A percentile compares a stretch with the other conserved stretches of the same genome.
Evolutionary conservation across 2,329 filamentous ascomycete species (phyloP).

Genomic region (Aureobasidium vineae): DNA sequence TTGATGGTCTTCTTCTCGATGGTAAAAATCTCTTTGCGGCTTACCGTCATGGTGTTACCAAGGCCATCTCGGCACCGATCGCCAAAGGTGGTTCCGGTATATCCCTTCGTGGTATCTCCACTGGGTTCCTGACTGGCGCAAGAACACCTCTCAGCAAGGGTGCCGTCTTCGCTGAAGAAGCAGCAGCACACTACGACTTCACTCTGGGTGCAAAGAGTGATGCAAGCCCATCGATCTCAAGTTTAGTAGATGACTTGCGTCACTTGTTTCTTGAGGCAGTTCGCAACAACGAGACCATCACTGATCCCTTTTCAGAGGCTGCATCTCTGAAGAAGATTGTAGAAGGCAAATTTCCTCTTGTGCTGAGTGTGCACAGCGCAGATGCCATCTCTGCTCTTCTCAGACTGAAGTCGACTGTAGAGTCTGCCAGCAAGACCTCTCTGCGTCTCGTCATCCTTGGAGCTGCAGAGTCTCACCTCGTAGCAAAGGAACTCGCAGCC

Average conservation of each 20-base stretch:
- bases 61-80: slow-evolving; percentile 42
- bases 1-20: slow-evolving; percentile 47
- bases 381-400: slow-evolving; percentile 61
- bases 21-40: slow-evolving; percentile 43
- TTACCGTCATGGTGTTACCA: slow-evolving; percentile 42
- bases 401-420: slow-evolving; percentile 58
- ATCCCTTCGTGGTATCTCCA: slow-evolving; percentile 41
- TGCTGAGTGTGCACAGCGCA: slow-evolving; percentile 60
- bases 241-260: slow-evolving; percentile 53
- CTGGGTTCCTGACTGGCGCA: slow-evolving; percentile 40
- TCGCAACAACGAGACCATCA: slow-evolving; percentile 39
- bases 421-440: slow-evolving; percentile 41
- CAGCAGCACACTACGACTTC: slow-evolving; percentile 52
- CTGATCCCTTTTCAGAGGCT: slow-evolving; percentile 47
- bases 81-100: slow-evolving; percentile 30
- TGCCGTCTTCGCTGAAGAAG: slow-evolving; percentile 43
- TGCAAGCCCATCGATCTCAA: slow-evolving; percentile 53
- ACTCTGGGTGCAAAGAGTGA: slow-evolving; percentile 48
- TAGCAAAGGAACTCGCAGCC: slow-evolving; percentile 58
- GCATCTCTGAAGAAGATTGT: slow-evolving; percentile 57
- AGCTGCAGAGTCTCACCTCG: slow-evolving; percentile 61
- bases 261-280: slow-evolving; percentile 56
- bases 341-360: slow-evolving; percentile 54
- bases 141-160: slow-evolving; percentile 37
- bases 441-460: slow-evolving; percentile 60